Conservation (phyloP, 345 rosid species). For the Carallia brachiata region DNA sequence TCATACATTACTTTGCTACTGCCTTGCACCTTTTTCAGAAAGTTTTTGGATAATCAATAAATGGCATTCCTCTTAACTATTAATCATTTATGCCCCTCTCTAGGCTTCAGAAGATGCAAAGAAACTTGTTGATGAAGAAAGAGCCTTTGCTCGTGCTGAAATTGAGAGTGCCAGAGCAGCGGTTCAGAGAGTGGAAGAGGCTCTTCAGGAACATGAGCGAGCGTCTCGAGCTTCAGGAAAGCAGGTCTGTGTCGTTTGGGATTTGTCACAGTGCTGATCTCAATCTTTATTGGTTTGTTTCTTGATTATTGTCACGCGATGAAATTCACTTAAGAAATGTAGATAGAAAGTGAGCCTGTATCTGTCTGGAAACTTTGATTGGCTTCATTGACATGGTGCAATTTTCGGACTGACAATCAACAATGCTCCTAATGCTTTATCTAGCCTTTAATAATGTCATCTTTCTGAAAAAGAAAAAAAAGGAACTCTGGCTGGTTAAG, state of each 20-base stretch:
- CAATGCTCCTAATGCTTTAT: neutral
- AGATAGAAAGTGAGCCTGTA: neutral
- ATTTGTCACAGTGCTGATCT: neutral
- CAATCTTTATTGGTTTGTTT: neutral
- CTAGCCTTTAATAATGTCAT: neutral
- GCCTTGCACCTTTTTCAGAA: neutral
- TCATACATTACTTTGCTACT: neutral
- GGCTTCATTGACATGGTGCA: neutral
- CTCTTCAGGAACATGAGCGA: constrained; percentile 78
- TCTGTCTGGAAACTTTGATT: neutral
- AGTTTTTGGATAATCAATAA: neutral
- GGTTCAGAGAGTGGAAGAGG: constrained; percentile 96
- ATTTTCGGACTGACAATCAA: neutral
- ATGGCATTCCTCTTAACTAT: constrained; percentile 8
- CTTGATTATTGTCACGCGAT: neutral
- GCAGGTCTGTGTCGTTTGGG: constrained; percentile 37
- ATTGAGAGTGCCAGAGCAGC: constrained; percentile 98
- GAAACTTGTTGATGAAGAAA: constrained; percentile 90
- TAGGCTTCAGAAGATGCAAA: constrained; percentile 99
- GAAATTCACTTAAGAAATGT: neutral
- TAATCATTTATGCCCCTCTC: constrained; percentile 17
- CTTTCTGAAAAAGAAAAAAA: neutral
- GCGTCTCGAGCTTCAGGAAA: constrained; percentile 76
- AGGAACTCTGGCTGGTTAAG: neutral
- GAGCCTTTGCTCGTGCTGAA: constrained; percentile 93